Evolutionary conservation across 345 rosid genomes (phyloP).

Genomic region (Salix caprea): DNA sequence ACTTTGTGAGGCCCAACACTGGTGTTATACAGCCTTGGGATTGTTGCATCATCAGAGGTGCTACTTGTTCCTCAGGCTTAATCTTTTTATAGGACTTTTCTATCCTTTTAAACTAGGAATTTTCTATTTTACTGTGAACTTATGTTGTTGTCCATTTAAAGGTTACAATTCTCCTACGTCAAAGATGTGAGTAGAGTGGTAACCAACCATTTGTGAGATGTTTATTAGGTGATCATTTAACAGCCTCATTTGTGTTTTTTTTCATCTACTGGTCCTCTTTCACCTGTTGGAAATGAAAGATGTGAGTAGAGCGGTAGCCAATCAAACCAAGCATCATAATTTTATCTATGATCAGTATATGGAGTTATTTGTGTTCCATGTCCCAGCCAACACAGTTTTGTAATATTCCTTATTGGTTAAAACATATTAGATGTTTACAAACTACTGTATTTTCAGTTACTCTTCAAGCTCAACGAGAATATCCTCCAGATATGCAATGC

Average conservation of each 20-base stretch:
- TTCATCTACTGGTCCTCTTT: neutral
- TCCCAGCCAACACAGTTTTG: constrained; percentile 2
- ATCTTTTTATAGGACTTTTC: neutral
- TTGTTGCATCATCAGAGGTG: constrained; percentile 69
- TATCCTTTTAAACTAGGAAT: neutral
- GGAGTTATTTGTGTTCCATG: neutral
- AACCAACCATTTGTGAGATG: neutral
- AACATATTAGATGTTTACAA: neutral
- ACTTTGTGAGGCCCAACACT: constrained; percentile 93
- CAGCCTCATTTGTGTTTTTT: neutral
- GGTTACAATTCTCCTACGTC: neutral
- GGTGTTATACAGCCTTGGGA: constrained; percentile 82
- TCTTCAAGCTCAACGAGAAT: constrained; percentile 79
- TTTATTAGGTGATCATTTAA: neutral
- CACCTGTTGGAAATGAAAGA: neutral
- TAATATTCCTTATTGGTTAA: neutral
- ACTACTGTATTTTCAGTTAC: constrained; percentile 53
- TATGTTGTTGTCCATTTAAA: neutral
- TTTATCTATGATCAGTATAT: neutral
- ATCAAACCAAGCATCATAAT: neutral
- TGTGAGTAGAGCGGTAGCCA: too few relatives aligned
- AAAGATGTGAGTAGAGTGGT: neutral
- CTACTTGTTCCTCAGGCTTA: constrained; percentile 6
- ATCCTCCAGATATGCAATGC: constrained; percentile 86
- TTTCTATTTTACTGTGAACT: neutral